Evolutionary conservation across 495 filamentous ascomycete genomes (phyloP).

Genomic region (Lophiotrema nucula): DNA sequence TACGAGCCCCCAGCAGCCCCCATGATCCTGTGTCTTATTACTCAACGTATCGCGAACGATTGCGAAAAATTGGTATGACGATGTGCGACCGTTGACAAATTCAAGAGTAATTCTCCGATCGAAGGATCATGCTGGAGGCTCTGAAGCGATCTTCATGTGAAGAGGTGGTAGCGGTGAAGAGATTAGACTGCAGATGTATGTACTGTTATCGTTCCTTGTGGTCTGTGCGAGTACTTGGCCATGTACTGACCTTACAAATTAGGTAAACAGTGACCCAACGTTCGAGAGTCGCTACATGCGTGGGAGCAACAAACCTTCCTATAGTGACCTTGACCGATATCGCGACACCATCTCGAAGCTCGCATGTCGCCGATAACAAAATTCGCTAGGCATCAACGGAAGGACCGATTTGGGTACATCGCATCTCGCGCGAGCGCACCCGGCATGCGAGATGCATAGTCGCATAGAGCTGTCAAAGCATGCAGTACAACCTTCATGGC

Average conservation of each 20-base stretch:
- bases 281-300: background rate
- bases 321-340: no score
- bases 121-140: conserved; percentile 9
- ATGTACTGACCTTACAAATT: conserved; percentile 19
- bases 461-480: no score
- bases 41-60: background rate
- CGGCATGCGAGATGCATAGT: no score
- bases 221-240: background rate
- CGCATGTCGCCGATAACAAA: no score
- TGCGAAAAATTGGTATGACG: background rate
- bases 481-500: no score
- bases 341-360: no score
- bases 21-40: conserved; percentile 10
- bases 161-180: background rate
- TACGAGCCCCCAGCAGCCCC: background rate
- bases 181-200: background rate
- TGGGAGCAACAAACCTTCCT: no score
- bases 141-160: background rate
- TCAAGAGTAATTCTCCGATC: conserved; percentile 14
- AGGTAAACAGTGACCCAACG: background rate
- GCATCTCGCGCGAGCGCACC: no score
- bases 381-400: no score
- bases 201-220: background rate
- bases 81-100: conserved; percentile 20
- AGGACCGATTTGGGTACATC: no score